phyloP scores from a whole-genome alignment of 345 rosid species.

The Citrus sinensis region DVS_A1.0 CM039163.1:49481001-49481500 shows the following conservation, averaged over 20 bases:
- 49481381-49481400: too few species aligned
- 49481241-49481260: constrained; percentile 18
- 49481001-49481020: neutral
- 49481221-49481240: neutral
- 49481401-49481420: too few species aligned
- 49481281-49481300: neutral
- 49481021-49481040: neutral
- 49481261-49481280: neutral
- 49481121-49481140: neutral
- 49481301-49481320: too few species aligned
- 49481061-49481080: neutral
- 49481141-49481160: neutral
- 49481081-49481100: neutral
- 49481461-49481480: too few species aligned
- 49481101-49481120: neutral
- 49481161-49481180: neutral
- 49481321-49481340: too few species aligned
- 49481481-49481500: too few species aligned
- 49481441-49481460: too few species aligned
- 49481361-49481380: too few species aligned
- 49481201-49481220: neutral
- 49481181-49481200: neutral
- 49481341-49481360: too few species aligned
- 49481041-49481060: neutral
- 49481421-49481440: too few species aligned